A percentile compares a stretch with the other conserved stretches of the same genome.
phyloP scores from a whole-genome alignment of 2,329 filamentous ascomycete species.

The Aspergillus sergii region DNA sequence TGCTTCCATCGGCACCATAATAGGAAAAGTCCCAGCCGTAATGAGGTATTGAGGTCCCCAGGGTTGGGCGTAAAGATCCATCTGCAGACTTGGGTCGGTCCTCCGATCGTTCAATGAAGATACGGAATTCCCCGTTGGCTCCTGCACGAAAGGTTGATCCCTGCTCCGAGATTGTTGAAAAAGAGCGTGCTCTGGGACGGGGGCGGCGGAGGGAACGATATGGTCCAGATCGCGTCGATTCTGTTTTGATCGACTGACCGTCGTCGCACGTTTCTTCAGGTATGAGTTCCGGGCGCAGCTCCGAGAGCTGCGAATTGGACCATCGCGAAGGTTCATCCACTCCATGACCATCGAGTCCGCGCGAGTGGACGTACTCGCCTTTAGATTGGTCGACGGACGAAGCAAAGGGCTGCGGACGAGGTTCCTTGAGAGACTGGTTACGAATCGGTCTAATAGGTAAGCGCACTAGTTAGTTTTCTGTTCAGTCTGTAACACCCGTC shows the following conservation, averaged over 20 bases:
- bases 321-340: constrained; percentile 37
- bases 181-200: constrained; percentile 70
- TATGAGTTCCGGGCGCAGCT: constrained; percentile 33
- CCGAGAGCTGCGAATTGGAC: constrained; percentile 46
- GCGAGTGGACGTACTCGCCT: constrained; percentile 55
- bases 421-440: constrained; percentile 36
- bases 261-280: constrained; percentile 30
- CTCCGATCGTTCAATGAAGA: constrained; percentile 74
- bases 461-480: constrained; percentile 16
- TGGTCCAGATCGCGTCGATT: constrained; percentile 25
- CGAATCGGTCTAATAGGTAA: constrained; percentile 35
- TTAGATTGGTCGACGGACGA: constrained; percentile 61
- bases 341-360: constrained; percentile 30
- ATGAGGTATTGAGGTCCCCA: constrained; percentile 78
- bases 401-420: constrained; percentile 35
- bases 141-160: constrained; percentile 39
- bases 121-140: constrained; percentile 70
- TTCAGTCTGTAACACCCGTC: constrained; percentile 19
- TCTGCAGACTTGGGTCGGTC: constrained; percentile 67
- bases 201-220: constrained; percentile 25
- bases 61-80: constrained; percentile 57
- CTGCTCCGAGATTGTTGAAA: constrained; percentile 73
- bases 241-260: constrained; percentile 24
- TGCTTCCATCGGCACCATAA: constrained; percentile 75
- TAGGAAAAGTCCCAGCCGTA: constrained; percentile 81